Evolutionary conservation across 495 filamentous ascomycete genomes (phyloP), one percentile per base, ranked within the genome.

Genomic region (Platismatia glauca): DNA sequence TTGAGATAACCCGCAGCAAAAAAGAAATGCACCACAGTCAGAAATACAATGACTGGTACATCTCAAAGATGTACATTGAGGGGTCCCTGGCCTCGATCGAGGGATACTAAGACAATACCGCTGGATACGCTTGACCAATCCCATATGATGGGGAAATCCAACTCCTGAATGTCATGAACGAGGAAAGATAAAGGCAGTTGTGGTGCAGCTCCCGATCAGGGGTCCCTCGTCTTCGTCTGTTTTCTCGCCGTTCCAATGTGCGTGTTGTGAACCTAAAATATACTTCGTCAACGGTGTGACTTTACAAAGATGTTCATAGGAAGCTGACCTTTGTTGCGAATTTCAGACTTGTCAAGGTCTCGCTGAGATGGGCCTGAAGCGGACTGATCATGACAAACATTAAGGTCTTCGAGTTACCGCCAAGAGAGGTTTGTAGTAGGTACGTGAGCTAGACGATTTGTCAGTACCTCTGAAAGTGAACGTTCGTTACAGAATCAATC

Each of bases 301-400:
- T 60, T 24, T 38, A 41, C 12, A 8, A 35, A 12, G n/a, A 37
- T 18, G 56, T 9, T 4, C 2, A 7, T 5, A 20, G 7, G 29
- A 22, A 55, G 53, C 55, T 34, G 66, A 85, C 92, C 80, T 97
- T 97, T 15, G 89, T 94, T 20, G 95, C 94, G 77, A 99, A 99
- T 71, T 95, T 88, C 71, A 99, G 81, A 75, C 90, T 95, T 34
- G 93, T 95, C 74, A 97, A 82, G 18, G 91, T 97, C 79, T 99
- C 95, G 59, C 83, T 85, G 59, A 97, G 77, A 77, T 97, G 95
- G 5, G 87, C 89, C 78, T 95, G 87, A 58, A 97, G 76, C 35
- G 94, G 94, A 71, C 88, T 92, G 65, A 95, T 87, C 90, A 97
- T 97, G 73, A 97, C 90, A 68, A 99, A 96, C 94, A 97, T 99